Evolutionary conservation across 2,329 filamentous ascomycete species (phyloP), one percentile per base, ranked within the genome.

Genomic region (Thelonectria blattea): DNA sequence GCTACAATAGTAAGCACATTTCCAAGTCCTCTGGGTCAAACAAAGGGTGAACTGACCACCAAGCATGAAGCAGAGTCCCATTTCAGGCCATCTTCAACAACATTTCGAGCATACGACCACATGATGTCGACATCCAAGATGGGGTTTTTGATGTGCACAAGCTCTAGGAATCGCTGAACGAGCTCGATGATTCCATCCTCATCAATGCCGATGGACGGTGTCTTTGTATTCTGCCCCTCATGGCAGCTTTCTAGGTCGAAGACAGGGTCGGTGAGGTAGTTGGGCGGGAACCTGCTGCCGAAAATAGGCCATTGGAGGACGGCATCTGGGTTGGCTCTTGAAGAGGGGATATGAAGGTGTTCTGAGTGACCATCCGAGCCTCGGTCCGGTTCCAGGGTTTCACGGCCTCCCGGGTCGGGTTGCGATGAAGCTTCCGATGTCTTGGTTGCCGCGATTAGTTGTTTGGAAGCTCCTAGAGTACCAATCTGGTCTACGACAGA

Each of bases 71-170:
- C 47, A 2, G 60, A 66, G 49, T 69, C 68, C 68, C 68, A 71
- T 12, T 65, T 64, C 8, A 70, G 48, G 18, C 69, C 69, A 27
- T 65, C 58, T 18, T 70, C 69, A 6, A 64, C 62, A 34, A 68
- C 66, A 17, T 50, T 47, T 18, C 67, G 53, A 14, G 60, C 68
- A 22, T 68, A 68, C 59, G 42, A 68, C 59, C 17, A 69, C 43
- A 34, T 51, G 30, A 51, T 67, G 20, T 53, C 63, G 1, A 65
- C 60, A 32, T 71, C 64, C 1, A 71, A 59, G 27, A 70, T 67
- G 10, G 68, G 69, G 58, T 71, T 71, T 52, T 71, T 70, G 7
- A 66, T 69, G 47, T 71, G 67, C 9, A 70, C 65, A 24, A 68
- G 64, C 46, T 65, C 62, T 3, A 71, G 58, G 45, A 69, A 71